Evolutionary conservation across 2,329 filamentous ascomycete species (phyloP).

Genomic region (Ophiobolus disseminans): DNA sequence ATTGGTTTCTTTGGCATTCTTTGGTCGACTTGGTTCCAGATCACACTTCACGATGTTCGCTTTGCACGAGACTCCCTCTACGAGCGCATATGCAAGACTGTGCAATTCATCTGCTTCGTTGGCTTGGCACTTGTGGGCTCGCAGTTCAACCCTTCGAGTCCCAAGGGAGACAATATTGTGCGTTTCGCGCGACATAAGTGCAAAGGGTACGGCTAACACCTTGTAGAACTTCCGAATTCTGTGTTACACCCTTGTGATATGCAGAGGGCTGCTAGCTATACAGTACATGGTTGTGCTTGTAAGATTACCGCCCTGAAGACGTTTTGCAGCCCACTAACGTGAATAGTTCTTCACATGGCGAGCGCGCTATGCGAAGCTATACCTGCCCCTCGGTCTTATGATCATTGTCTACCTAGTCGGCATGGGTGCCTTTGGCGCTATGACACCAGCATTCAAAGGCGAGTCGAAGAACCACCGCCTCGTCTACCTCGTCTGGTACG

Average conservation of each 20-base stretch:
- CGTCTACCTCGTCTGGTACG: constrained; percentile 47
- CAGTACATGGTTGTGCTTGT: constrained; percentile 46
- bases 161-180: constrained; percentile 37
- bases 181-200: neutral
- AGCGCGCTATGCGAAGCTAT: constrained; percentile 42
- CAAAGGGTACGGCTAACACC: constrained; percentile 7
- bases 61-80: constrained; percentile 49
- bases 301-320: constrained; percentile 1
- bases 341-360: constrained; percentile 37
- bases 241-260: constrained; percentile 45
- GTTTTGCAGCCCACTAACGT: constrained; percentile 1
- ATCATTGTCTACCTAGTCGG: constrained; percentile 35
- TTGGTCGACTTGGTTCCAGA: constrained; percentile 50
- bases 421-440: constrained; percentile 40
- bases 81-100: constrained; percentile 46
- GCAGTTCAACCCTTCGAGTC: constrained; percentile 40
- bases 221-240: constrained; percentile 44
- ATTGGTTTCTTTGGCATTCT: constrained; percentile 50
- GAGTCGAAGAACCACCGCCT: constrained; percentile 15
- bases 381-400: constrained; percentile 42
- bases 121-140: constrained; percentile 47
- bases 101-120: constrained; percentile 49
- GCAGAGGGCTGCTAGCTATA: constrained; percentile 38
- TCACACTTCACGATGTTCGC: constrained; percentile 50
- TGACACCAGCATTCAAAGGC: constrained; percentile 44